A percentile compares a stretch with the other conserved stretches of the same genome.
Evolutionary conservation across 345 rosid species (phyloP).

Genomic region (Draba incana): DNA sequence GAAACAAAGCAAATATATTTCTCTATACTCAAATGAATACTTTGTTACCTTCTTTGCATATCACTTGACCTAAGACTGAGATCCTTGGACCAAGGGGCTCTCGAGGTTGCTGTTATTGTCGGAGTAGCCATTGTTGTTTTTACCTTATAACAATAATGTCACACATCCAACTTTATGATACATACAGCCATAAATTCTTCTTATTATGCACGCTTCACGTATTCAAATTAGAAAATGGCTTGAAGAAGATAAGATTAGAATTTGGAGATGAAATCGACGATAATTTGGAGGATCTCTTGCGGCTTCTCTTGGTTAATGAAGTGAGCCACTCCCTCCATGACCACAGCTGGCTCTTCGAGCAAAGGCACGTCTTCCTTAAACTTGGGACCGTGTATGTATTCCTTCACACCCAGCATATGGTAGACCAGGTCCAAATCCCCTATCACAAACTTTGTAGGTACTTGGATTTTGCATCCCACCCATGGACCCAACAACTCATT

Average conservation of each 20-base stretch:
- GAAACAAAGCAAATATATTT: no score
- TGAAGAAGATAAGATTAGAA: conserved; percentile 19
- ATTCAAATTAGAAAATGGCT: not conserved
- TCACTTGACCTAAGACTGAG: conserved; percentile 8
- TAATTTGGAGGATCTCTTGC: conserved; percentile 31
- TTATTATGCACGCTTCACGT: not conserved
- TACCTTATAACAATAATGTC: not conserved
- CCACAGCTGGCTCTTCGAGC: conserved; percentile 34
- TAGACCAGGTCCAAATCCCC: conserved; percentile 33
- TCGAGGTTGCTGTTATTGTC: conserved; percentile 31
- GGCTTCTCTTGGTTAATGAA: conserved; percentile 42
- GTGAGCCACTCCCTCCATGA: conserved; percentile 40
- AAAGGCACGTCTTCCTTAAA: conserved; percentile 40
- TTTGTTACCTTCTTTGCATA: no score
- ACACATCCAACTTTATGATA: not conserved
- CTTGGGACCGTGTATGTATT: conserved; percentile 37
- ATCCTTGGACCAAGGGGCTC: conserved; percentile 57
- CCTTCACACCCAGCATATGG: conserved; percentile 30
- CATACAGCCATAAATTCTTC: not conserved
- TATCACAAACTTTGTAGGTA: conserved; percentile 35
- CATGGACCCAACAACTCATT: conserved; percentile 39
- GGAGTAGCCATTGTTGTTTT: conserved; percentile 30
- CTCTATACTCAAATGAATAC: no score
- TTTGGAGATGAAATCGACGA: conserved; percentile 36
- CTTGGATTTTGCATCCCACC: conserved; percentile 31